phyloP scores from a whole-genome alignment of 371 early-diverging fungal species.

The Apophysomyces sp. region DNA sequence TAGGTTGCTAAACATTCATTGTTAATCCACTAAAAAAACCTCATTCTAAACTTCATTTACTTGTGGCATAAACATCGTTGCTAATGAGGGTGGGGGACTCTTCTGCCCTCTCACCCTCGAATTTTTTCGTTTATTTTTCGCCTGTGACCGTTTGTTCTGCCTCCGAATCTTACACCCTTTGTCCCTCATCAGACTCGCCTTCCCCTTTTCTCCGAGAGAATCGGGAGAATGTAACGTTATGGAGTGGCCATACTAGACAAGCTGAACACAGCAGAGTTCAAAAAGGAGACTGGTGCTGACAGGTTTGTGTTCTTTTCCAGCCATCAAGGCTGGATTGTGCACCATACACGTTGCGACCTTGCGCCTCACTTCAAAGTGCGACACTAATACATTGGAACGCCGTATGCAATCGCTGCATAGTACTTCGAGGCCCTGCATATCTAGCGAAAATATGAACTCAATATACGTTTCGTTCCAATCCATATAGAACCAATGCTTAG shows the following conservation, averaged over 20 bases:
- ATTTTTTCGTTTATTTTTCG: background rate
- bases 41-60: background rate
- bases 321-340: background rate
- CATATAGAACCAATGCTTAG: too few species aligned
- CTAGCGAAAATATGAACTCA: background rate
- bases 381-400: background rate
- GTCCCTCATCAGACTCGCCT: background rate
- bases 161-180: background rate
- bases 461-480: too few species aligned
- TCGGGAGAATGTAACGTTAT: background rate
- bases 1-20: slow-evolving; percentile 37
- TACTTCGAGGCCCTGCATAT: background rate
- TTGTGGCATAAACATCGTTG: slow-evolving; percentile 31
- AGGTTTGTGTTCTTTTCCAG: background rate
- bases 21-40: slow-evolving; percentile 6
- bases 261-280: background rate
- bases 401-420: background rate
- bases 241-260: background rate
- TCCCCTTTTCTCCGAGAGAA: background rate
- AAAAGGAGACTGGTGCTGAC: background rate
- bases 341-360: background rate
- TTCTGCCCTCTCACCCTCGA: background rate
- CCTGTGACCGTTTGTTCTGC: background rate
- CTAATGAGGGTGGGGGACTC: background rate
- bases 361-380: background rate